These are phyloP conservation scores for Schizochytrium sp. DNA, from an alignment of 108 stramenopile species.

Conservation along the genomic window DNA sequence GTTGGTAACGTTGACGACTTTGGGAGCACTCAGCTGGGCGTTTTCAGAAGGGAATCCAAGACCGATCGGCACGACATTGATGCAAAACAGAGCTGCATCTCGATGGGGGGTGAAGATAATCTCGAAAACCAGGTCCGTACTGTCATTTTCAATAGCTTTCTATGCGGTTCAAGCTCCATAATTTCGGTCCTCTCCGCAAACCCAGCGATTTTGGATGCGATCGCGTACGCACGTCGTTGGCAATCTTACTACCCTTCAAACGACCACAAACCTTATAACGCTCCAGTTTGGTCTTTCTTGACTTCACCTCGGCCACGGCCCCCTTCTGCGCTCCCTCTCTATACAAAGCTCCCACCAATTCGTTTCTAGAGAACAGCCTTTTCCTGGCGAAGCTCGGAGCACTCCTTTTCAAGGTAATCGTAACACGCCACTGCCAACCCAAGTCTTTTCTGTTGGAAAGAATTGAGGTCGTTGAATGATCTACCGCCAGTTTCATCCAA, in stretches of 20 bases:
- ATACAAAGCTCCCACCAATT: background rate
- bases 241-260: background rate
- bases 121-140: background rate
- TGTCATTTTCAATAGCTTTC: background rate
- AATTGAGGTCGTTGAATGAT: background rate
- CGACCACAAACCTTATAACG: background rate
- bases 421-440: background rate
- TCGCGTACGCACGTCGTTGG: background rate
- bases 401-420: background rate
- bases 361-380: background rate
- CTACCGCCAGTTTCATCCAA: background rate
- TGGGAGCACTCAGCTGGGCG: background rate
- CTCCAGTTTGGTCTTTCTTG: background rate
- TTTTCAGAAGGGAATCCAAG: background rate
- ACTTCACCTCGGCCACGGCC: background rate
- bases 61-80: background rate
- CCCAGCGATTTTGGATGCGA: background rate
- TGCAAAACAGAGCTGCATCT: background rate
- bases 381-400: background rate
- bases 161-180: background rate
- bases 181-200: background rate
- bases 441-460: accelerated
- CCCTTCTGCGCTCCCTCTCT: background rate
- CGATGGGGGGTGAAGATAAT: background rate
- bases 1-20: background rate